Conservation (phyloP, 2,329 filamentous ascomycete species). For the Fusarium chuoi region DNA sequence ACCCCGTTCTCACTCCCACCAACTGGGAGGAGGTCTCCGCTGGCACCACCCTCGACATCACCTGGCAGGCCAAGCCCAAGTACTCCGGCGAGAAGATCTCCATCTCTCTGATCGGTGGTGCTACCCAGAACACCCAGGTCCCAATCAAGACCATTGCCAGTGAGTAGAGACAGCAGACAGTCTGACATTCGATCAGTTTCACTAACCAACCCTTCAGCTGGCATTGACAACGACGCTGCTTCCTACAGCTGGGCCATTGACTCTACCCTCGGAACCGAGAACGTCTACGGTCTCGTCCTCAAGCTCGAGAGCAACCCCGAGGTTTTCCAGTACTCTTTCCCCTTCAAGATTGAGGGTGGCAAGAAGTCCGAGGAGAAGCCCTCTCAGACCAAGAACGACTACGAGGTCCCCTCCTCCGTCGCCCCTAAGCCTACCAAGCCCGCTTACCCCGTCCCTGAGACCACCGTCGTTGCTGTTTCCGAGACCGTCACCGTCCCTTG, state of each 20-base stretch:
- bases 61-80: conserved; percentile 58
- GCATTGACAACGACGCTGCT: conserved; percentile 57
- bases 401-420: conserved; percentile 40
- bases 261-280: conserved; percentile 54
- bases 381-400: conserved; percentile 14
- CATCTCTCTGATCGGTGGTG: conserved; percentile 66
- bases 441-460: conserved; percentile 30
- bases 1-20: conserved; percentile 61
- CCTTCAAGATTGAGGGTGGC: conserved; percentile 63
- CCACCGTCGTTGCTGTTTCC: conserved; percentile 38
- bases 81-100: conserved; percentile 58
- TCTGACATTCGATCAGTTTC: neutral
- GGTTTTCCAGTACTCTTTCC: conserved; percentile 71
- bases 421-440: conserved; percentile 37
- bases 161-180: conserved; percentile 53
- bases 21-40: conserved; percentile 57
- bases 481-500: conserved; percentile 38
- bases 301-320: conserved; percentile 57
- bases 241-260: conserved; percentile 63
- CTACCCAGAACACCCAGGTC: conserved; percentile 54
- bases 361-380: conserved; percentile 26
- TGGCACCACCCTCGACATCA: conserved; percentile 61
- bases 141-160: conserved; percentile 58
- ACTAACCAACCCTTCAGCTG: conserved; percentile 49
- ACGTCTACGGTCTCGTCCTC: conserved; percentile 69